Evolutionary conservation across 306 rosid genomes (phyloP).

Genomic region (Cucurbita maxima): DNA sequence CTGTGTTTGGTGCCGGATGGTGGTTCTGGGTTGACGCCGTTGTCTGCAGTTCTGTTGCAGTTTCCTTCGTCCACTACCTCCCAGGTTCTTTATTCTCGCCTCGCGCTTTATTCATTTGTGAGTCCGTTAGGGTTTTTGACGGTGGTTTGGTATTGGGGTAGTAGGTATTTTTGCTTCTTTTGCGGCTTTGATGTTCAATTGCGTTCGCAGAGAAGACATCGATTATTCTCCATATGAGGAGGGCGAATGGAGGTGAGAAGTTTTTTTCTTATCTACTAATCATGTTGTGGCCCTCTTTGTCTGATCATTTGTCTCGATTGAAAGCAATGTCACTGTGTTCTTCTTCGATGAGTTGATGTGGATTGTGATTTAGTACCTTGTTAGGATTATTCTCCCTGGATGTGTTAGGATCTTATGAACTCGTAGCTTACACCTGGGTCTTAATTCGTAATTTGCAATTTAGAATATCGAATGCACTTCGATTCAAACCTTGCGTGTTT

Average conservation of each 20-base stretch:
- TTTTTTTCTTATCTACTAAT: neutral
- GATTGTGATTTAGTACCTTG: neutral
- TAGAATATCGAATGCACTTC: neutral
- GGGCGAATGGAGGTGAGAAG: conserved; percentile 87
- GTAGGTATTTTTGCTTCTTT: conserved; percentile 83
- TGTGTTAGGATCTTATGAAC: neutral
- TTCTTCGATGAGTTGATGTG: neutral
- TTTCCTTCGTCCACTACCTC: conserved; percentile 80
- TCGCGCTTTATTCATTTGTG: neutral
- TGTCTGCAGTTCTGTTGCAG: conserved; percentile 68
- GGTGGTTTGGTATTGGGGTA: neutral
- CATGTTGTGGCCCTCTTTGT: too few species aligned
- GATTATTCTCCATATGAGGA: conserved; percentile 95
- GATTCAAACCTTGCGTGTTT: neutral
- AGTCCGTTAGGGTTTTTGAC: conserved; percentile 24
- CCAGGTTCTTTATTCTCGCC: conserved; percentile 33
- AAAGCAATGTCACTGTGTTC: neutral
- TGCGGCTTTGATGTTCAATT: conserved; percentile 96
- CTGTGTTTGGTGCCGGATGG: conserved; percentile 90
- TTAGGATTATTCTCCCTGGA: neutral
- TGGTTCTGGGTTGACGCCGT: conserved; percentile 99
- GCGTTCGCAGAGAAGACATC: conserved; percentile 89
- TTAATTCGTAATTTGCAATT: neutral
- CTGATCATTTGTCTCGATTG: neutral
- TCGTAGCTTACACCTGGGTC: neutral